Evolutionary conservation across 305 asterid genomes (phyloP), one percentile per base, ranked within the genome.

Genomic region (Fraxinus paxiana): DNA sequence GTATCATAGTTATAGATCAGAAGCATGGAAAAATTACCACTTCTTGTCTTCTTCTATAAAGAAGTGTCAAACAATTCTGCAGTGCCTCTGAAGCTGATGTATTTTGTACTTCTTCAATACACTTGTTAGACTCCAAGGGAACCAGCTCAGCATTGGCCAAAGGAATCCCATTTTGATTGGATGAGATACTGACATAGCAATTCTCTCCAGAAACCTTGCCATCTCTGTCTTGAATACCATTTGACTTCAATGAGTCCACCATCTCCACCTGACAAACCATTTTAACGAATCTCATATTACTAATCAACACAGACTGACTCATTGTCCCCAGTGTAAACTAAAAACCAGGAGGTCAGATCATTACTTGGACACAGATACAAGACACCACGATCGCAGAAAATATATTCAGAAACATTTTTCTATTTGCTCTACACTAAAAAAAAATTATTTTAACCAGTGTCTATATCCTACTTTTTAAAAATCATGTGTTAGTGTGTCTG

Each of bases 61-160:
- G 83, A 83, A 86, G 84, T 77, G 81, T 26, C 80, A 84, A 81
- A 9, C 89, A 87, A 81, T 79, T 84, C 74, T 84, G 83, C 79
- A 37, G 18, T 33, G 74, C 77, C 35, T 81, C 86, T 46, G 85
- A 76, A 43, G 63, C 69, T 22, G 1, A 74, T 28, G 3, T 77
- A 34, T 35, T 83, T 73, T 85, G 59, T 17, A 10, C 73, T 79
- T 73, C 79, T 17, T n/a, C 73, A 77, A 54, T 70, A 69, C 69
- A 12, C 56, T 24, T 43, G 35, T 13, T 20, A 30, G 75, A 65
- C 76, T 83, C 79, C 31, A 46, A 8, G n/a, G 28, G 59, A 70
- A 30, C 56, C 17, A 6, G 59, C 13, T 48, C 67, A 24, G 77
- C n/a, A 37, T 73, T 77, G 7, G 41, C 65, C 20, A 30, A 77